Evolutionary conservation across 306 rosid species (phyloP).

Genomic region (Dalbergia cultrata): DNA sequence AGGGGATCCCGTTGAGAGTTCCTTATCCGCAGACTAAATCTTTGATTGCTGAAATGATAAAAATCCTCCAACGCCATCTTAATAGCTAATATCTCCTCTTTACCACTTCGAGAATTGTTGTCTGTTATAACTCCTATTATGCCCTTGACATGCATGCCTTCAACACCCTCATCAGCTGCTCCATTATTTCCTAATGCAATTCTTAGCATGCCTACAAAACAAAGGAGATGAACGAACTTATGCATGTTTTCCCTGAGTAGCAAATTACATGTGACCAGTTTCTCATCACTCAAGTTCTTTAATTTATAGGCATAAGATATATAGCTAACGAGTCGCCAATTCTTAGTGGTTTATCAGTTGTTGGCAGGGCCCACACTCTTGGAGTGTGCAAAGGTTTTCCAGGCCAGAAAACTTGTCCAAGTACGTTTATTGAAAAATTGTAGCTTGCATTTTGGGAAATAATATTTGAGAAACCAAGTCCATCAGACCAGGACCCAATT

Average conservation of each 20-base stretch:
- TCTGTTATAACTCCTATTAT: slow-evolving; percentile 55
- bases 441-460: slow-evolving; percentile 10
- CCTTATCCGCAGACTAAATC: slow-evolving; percentile 34
- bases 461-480: slow-evolving; percentile 44
- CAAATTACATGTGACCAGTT: background rate
- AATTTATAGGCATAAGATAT: background rate
- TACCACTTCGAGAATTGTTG: slow-evolving; percentile 53
- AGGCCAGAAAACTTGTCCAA: slow-evolving; percentile 57
- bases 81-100: slow-evolving; percentile 62
- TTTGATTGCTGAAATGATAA: slow-evolving; percentile 37
- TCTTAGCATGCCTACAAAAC: background rate
- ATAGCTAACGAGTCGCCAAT: background rate
- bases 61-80: slow-evolving; percentile 55
- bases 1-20: slow-evolving; percentile 51
- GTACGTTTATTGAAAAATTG: slow-evolving; percentile 44
- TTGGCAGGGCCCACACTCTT: slow-evolving; percentile 52
- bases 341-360: background rate
- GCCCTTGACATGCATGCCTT: background rate
- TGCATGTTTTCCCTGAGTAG: slow-evolving; percentile 15
- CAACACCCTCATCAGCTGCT: too few species aligned
- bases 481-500: slow-evolving; percentile 63
- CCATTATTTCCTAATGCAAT: background rate
- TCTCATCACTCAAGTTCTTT: background rate
- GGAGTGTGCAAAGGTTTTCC: slow-evolving; percentile 52
- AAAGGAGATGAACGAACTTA: background rate